A percentile compares a stretch with the other conserved stretches of the same genome.
These are phyloP conservation scores for Rhizoclosmatium sp. DNA, from an alignment of 192 early-diverging fungal species.

Conservation along the genomic window DNA sequence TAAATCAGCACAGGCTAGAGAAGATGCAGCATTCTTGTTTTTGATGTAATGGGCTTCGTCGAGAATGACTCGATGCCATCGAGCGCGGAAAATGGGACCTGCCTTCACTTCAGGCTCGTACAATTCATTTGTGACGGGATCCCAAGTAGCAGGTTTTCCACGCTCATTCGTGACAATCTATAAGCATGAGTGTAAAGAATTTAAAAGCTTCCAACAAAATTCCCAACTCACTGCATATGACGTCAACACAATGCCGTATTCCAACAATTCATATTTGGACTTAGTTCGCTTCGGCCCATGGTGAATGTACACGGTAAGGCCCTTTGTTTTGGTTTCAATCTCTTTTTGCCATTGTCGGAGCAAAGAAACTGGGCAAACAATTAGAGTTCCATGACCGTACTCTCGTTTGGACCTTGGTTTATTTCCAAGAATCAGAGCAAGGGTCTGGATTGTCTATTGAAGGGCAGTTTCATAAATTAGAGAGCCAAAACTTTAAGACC, in stretches of 20 bases:
- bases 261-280: background rate
- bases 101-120: background rate
- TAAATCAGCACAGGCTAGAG: slow-evolving; percentile 37
- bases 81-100: slow-evolving; percentile 43
- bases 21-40: slow-evolving; percentile 40
- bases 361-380: slow-evolving; percentile 23
- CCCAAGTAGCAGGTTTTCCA: background rate
- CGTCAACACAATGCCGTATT: slow-evolving; percentile 18
- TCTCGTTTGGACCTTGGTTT: background rate
- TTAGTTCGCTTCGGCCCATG: slow-evolving; percentile 18
- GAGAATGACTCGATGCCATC: slow-evolving; percentile 46
- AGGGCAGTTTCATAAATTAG: background rate
- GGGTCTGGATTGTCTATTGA: slow-evolving; percentile 18
- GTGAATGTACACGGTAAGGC: slow-evolving; percentile 13
- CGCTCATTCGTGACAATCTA: slow-evolving; percentile 9
- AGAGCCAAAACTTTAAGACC: too few species aligned
- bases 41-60: slow-evolving; percentile 59
- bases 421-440: slow-evolving; percentile 12
- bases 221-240: slow-evolving; percentile 2
- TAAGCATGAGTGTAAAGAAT: background rate
- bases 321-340: slow-evolving; percentile 6
- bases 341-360: slow-evolving; percentile 16
- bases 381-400: slow-evolving; percentile 3
- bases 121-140: background rate
- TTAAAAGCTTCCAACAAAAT: background rate